Conservation (phyloP, 805 yeast genomes). For the Candida sakaeoensis region DNA sequence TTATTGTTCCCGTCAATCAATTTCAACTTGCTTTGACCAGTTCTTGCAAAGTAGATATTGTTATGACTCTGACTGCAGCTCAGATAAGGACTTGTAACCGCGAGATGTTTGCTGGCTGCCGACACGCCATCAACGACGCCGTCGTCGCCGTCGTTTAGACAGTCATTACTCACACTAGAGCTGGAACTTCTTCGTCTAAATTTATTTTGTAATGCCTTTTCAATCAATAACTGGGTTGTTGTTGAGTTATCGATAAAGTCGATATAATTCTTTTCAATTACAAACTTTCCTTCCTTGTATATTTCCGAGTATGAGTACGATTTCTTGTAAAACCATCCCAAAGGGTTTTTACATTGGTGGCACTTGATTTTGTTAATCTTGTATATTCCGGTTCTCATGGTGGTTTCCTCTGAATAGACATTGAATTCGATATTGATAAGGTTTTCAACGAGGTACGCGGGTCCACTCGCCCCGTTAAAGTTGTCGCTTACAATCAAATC, state of each 20-base stretch:
- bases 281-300: slow-evolving; percentile 44
- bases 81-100: background rate
- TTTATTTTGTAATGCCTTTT: slow-evolving; percentile 20
- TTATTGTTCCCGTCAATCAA: background rate
- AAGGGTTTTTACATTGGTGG: slow-evolving; percentile 31
- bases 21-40: background rate
- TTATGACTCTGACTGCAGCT: background rate
- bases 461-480: slow-evolving; percentile 38
- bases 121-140: background rate
- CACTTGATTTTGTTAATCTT: slow-evolving; percentile 34
- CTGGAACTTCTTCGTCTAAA: slow-evolving; percentile 16
- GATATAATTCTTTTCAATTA: slow-evolving; percentile 36
- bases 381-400: slow-evolving; percentile 39
- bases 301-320: slow-evolving; percentile 31
- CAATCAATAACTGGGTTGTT: slow-evolving; percentile 28
- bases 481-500: slow-evolving; percentile 34
- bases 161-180: slow-evolving; percentile 7
- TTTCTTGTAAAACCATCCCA: slow-evolving; percentile 43
- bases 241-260: slow-evolving; percentile 33
- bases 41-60: background rate
- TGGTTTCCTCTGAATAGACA: slow-evolving; percentile 24
- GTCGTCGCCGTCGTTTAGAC: background rate
- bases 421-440: slow-evolving; percentile 33
- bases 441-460: slow-evolving; percentile 38
- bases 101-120: too few species aligned